Evolutionary conservation across 108 stramenopile species (phyloP).

Genomic region (Nitzschia sp.): DNA sequence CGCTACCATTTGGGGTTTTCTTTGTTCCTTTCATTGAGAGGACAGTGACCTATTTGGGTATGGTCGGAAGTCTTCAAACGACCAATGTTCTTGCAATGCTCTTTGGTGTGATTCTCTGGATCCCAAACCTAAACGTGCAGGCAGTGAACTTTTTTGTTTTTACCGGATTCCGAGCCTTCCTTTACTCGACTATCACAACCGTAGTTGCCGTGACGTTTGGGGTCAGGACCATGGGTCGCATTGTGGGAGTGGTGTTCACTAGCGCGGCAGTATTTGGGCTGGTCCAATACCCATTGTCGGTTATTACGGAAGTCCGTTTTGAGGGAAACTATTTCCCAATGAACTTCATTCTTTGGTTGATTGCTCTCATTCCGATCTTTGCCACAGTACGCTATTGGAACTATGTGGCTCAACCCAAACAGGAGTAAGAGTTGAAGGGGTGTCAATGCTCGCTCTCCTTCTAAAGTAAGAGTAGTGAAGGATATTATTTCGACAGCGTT

Average conservation of each 20-base stretch:
- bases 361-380: constrained; percentile 4
- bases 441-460: too few species aligned
- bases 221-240: constrained; percentile 24
- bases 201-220: constrained; percentile 15
- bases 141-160: constrained; percentile 10
- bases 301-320: constrained; percentile 2
- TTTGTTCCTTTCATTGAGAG: constrained; percentile 22
- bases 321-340: constrained; percentile 7
- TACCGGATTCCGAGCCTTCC: constrained; percentile 22
- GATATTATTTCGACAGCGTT: too few species aligned
- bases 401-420: not conserved
- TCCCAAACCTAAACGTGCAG: constrained; percentile 10
- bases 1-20: constrained; percentile 17
- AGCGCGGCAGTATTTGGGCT: constrained; percentile 7
- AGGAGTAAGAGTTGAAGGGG: too few species aligned
- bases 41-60: constrained; percentile 12
- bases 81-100: constrained; percentile 16
- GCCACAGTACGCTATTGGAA: not conserved
- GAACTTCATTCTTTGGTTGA: not conserved
- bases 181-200: constrained; percentile 17
- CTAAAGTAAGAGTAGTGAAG: too few species aligned
- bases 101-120: constrained; percentile 12
- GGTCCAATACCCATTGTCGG: constrained; percentile 14
- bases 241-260: constrained; percentile 16
- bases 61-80: constrained; percentile 16